Base-by-base conservation (phyloP, 805 yeast species). In the Blastobotrys americana region DNA sequence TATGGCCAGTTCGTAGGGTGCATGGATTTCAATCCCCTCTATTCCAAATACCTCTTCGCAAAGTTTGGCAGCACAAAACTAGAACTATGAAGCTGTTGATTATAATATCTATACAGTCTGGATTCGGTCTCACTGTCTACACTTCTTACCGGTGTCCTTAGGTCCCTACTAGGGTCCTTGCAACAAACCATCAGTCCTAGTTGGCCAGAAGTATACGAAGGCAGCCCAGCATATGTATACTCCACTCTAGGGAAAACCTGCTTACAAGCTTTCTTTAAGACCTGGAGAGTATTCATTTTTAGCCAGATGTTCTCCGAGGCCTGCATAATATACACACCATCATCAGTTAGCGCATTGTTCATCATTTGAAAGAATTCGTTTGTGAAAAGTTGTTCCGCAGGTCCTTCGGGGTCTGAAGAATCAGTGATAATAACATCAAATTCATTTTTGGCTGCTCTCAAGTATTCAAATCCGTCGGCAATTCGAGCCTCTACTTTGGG, bases 331-430 rank as follows among this genome's bases (percentile, higher is more conserved):
- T 93, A 83, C 47, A 89, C 90, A 63, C 98, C 98, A 64, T 86
- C 78, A 52, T 80, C 93, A 49, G 95, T 88, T 55, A 90, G 76
- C n/a, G 97, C 96, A 51, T 79, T 82, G 64, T 74, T 70, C 64
- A 90, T 73, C 51, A 90, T 77, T 67, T 82, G 75, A 65, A 89
- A 90, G 74, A 90, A 90, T 22, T 88, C 86, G 65, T 84, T 82
- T 71, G 89, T 95, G 78, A 93, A 93, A 42, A 90, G 75, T 31
- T 86, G 74, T 66, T 82, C 96, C 41, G 97, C 97, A 27, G 98
- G 97, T 45, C 97, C 98, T 67, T 90, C 97, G 41, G 97, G 97
- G 67, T 90, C 97, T 27, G 96, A 86, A 23, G 97, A 88, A 65
- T 90, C 98, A 42, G 97, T 90, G 66, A 90, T 84, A 66, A 90